Conservation (phyloP, 164 flowering plant genomes). For the Buxus sempervirens region DNA sequence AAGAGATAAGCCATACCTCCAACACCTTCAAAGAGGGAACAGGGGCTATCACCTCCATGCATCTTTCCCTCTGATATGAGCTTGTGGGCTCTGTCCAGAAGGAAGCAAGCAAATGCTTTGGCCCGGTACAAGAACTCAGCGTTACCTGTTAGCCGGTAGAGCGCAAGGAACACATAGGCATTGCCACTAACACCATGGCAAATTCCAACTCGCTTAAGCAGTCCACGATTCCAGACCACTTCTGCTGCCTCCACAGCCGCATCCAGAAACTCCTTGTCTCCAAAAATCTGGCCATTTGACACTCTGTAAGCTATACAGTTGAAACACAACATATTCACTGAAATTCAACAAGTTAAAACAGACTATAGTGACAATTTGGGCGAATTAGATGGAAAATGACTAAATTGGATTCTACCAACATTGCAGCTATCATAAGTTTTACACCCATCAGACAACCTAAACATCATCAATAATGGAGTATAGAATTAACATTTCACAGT, state of each 20-base stretch:
- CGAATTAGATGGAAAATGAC: too few species aligned
- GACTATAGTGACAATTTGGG: too few species aligned
- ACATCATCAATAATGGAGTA: too few species aligned
- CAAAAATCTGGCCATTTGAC: conserved; percentile 41
- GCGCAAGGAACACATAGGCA: conserved; percentile 73
- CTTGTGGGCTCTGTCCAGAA: conserved; percentile 50
- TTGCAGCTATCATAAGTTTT: too few species aligned
- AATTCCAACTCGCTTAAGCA: conserved; percentile 78
- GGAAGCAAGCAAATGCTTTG: conserved; percentile 74
- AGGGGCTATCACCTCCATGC: conserved; percentile 79
- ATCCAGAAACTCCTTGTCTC: conserved; percentile 41
- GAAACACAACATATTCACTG: neutral
- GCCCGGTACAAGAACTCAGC: conserved; percentile 56
- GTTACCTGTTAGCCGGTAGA: conserved; percentile 55
- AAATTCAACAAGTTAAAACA: too few species aligned
- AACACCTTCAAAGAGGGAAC: conserved; percentile 78
- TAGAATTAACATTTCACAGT: too few species aligned
- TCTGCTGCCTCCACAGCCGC: conserved; percentile 74
- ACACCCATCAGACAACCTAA: too few species aligned
- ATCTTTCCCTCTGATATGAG: conserved; percentile 56
- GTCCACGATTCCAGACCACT: conserved; percentile 76
- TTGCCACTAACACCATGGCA: conserved; percentile 92
- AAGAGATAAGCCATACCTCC: conserved; percentile 78
- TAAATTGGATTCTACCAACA: too few species aligned
- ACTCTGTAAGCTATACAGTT: too few species aligned